Conservation (phyloP, 768 basidiomycete species). For the Collybia sp. region DNA sequence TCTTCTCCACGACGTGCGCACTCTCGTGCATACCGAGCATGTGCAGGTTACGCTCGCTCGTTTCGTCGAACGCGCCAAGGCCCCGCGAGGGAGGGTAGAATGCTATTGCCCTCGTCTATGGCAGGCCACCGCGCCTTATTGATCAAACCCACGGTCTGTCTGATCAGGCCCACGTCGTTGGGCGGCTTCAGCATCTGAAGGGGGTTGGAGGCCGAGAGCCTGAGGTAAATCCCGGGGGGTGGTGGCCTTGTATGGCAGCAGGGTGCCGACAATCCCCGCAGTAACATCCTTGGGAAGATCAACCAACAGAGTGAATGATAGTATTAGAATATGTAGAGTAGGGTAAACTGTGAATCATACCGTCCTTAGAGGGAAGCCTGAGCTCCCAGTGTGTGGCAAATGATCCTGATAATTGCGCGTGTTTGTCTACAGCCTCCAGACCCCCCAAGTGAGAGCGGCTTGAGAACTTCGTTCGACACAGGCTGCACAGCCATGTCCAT, state of each 20-base stretch:
- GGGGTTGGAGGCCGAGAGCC: conserved; percentile 73
- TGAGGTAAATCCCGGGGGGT: conserved; percentile 74
- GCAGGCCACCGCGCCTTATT: conserved; percentile 88
- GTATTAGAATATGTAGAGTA: no score
- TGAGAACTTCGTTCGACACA: no score
- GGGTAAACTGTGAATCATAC: no score
- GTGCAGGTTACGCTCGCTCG: conserved; percentile 78
- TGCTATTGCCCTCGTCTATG: conserved; percentile 90
- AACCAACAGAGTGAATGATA: no score
- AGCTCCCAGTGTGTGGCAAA: no score
- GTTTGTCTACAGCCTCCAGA: no score
- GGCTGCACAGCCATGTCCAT: no score
- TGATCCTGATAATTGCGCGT: no score
- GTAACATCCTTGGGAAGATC: conserved; percentile 99
- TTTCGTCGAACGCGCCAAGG: conserved; percentile 93
- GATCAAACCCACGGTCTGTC: conserved; percentile 85
- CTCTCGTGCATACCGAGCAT: conserved; percentile 99
- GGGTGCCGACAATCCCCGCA: conserved; percentile 80
- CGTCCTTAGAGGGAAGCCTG: no score
- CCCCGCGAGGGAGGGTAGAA: conserved; percentile 85
- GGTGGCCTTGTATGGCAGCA: conserved; percentile 82
- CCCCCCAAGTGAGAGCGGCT: no score
- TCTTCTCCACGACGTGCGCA: conserved; percentile 80
- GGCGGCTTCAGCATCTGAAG: conserved; percentile 52
- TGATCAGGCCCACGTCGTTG: conserved; percentile 62